A percentile compares a stretch with the other conserved stretches of the same genome.
Evolutionary conservation across 495 filamentous ascomycete genomes (phyloP).

Genomic region (Tuber melanosporum): DNA sequence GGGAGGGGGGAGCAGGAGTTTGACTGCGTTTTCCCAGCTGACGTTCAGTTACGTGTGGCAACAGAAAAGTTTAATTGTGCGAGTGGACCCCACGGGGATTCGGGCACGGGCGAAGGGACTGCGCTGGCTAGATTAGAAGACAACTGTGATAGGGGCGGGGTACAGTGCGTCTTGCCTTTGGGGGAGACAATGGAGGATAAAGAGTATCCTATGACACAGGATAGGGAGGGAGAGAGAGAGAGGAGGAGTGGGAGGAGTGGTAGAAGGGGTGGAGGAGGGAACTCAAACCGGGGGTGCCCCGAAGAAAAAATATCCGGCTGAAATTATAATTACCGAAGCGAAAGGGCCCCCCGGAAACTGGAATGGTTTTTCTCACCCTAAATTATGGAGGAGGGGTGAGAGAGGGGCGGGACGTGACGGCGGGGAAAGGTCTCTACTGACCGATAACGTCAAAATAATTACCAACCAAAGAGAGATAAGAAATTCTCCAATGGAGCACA

Average conservation of each 20-base stretch:
- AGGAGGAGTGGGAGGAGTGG: neutral
- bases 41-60: neutral
- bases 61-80: neutral
- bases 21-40: neutral
- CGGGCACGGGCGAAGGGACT: neutral
- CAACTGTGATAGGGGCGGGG: neutral
- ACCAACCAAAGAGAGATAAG: slow-evolving; percentile 38
- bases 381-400: slow-evolving; percentile 2
- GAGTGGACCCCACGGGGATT: neutral
- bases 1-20: neutral
- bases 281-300: neutral
- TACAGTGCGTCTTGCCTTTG: neutral
- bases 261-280: neutral
- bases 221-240: neutral
- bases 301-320: neutral
- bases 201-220: neutral
- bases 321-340: neutral
- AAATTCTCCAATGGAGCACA: slow-evolving; percentile 22
- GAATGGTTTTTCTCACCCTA: neutral
- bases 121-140: neutral
- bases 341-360: neutral
- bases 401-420: neutral
- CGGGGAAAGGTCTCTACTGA: neutral
- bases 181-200: neutral
- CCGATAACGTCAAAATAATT: slow-evolving; percentile 37